These are phyloP conservation scores for Kokia cookei DNA, from an alignment of 441 rosid species.

Conservation along the genomic window DNA sequence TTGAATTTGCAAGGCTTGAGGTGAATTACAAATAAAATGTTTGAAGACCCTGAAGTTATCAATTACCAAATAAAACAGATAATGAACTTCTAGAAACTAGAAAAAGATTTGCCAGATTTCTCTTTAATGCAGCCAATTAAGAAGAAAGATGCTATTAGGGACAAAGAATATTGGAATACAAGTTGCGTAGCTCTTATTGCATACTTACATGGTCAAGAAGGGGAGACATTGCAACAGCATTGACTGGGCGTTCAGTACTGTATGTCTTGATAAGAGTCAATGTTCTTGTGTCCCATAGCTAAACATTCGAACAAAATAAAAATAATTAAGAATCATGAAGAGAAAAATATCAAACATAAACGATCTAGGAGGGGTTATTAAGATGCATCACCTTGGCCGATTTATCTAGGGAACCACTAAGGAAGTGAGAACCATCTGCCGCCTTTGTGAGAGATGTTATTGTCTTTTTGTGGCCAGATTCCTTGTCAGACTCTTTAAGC, in stretches of 20 bases:
- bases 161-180: background rate
- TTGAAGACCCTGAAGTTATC: background rate
- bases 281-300: conserved; percentile 82
- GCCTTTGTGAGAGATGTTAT: conserved; percentile 75
- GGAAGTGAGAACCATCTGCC: conserved; percentile 71
- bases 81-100: background rate
- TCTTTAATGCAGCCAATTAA: background rate
- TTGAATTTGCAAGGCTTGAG: background rate
- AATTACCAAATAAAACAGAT: background rate
- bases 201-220: conserved; percentile 78
- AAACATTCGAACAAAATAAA: conserved; percentile 11
- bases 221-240: conserved; percentile 94
- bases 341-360: background rate
- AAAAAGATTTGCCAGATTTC: background rate
- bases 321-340: background rate
- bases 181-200: background rate
- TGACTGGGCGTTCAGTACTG: conserved; percentile 71
- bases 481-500: conserved; percentile 58
- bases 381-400: conserved; percentile 68
- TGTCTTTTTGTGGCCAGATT: conserved; percentile 72
- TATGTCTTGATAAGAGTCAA: conserved; percentile 78
- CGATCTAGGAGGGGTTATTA: background rate
- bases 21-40: background rate
- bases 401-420: conserved; percentile 87
- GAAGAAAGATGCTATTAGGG: background rate